These are phyloP conservation scores for Microcyclosporella mali DNA, from an alignment of 2,329 filamentous ascomycete species.

Conservation along the genomic window DNA sequence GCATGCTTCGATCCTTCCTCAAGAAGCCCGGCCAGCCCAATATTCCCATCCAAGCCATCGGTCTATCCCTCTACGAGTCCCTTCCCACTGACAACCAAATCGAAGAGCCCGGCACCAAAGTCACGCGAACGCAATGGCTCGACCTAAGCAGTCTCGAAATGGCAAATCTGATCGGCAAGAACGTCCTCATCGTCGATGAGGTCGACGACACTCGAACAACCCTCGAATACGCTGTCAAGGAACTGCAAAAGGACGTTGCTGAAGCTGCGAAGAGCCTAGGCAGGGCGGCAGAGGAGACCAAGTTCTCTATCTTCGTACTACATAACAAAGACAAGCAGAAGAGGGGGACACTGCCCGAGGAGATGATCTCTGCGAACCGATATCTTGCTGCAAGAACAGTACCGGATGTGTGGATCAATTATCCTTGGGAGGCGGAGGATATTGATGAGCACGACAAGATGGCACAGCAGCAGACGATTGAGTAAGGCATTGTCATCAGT, in stretches of 20 bases:
- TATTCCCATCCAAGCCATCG: slow-evolving; percentile 98
- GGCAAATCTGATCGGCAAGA: slow-evolving; percentile 83
- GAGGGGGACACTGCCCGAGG: slow-evolving; percentile 75
- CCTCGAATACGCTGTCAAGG: slow-evolving; percentile 85
- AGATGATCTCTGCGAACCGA: slow-evolving; percentile 65
- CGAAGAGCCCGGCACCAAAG: slow-evolving; percentile 82
- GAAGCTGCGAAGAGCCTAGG: slow-evolving; percentile 68
- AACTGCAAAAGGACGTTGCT: slow-evolving; percentile 92
- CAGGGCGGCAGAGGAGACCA: slow-evolving; percentile 61
- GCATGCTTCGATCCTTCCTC: slow-evolving; percentile 96
- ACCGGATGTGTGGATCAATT: slow-evolving; percentile 96
- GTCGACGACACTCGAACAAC: slow-evolving; percentile 94
- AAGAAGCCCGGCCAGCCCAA: slow-evolving; percentile 81
- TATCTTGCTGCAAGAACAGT: slow-evolving; percentile 86
- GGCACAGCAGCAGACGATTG: slow-evolving; percentile 40
- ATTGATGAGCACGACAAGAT: slow-evolving; percentile 84
- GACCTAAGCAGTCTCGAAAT: slow-evolving; percentile 82
- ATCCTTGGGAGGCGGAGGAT: slow-evolving; percentile 94
- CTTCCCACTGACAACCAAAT: slow-evolving; percentile 53
- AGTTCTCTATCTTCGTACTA: slow-evolving; percentile 91
- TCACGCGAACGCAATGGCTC: slow-evolving; percentile 97
- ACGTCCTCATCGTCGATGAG: slow-evolving; percentile 87
- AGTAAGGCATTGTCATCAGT: no score
- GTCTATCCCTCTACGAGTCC: slow-evolving; percentile 90
- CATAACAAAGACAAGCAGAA: slow-evolving; percentile 98